Base-by-base conservation (phyloP, 139 green algal genomes). In the Chlorella vulgaris region DNA sequence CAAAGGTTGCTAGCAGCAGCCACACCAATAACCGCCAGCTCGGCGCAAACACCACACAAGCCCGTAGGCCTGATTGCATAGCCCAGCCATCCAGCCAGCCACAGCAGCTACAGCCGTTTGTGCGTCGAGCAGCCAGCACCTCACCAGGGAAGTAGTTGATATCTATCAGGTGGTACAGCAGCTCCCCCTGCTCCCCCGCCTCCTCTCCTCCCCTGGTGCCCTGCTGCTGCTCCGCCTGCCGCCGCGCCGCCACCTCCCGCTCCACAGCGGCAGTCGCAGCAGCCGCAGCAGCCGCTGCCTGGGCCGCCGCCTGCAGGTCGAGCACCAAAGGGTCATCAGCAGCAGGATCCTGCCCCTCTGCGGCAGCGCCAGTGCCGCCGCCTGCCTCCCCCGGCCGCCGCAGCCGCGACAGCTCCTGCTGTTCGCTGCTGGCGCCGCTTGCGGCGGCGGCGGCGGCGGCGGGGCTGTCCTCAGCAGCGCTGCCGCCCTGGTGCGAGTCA, bases 81-180 rank as follows among this genome's bases (percentile, higher is more conserved):
- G n/a, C n/a, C n/a, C n/a, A n/a, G n/a, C n/a, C n/a, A n/a, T n/a
- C n/a, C n/a, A n/a, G n/a, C n/a, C n/a, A n/a, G n/a, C n/a, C n/a
- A n/a, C n/a, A n/a, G n/a, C 55, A 65, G 55, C 21, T 29, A 3
- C 18, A 74, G 4, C 40, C 7, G 67, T 38, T 31, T 7, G 28
- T 47, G 65, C 36, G 21, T 35, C 26, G 60, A 8, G 2, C 33
- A 13, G 28, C 2, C 15, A 2, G 36, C 0, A 22, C 10, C 73
- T 0, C 36, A 79, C 73, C 73, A 22, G 89, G 89, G 38, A 90
- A 92, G 71, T 89, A 89, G 71, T 92, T 92, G 51, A 91, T 90
- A 71, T 92, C 89, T 21, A 92, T 88, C 42, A 92, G 40, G 42
- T 91, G 81, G 26, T 82, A 60, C 10, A 87, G 53, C 28, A 74